phyloP scores from a whole-genome alignment of 768 basidiomycete genomes.

The Lyophyllum semitale region DNA sequence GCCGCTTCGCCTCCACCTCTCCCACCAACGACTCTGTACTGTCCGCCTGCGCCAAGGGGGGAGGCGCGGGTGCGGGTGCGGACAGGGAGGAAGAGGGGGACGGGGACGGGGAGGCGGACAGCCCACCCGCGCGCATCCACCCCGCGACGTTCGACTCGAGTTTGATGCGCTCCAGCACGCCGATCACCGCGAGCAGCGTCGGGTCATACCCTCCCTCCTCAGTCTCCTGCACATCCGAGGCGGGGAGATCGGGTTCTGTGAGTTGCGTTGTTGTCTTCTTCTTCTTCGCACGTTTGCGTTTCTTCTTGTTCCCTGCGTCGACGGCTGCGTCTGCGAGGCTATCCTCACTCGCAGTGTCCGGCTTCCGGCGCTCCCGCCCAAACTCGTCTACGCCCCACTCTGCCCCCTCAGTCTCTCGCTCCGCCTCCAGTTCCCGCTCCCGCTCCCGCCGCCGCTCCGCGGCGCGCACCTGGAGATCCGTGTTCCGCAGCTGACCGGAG shows the following conservation, averaged over 20 bases:
- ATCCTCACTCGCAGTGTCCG: too few species aligned
- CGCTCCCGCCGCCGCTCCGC: neutral
- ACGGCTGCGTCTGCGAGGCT: neutral
- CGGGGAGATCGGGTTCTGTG: neutral
- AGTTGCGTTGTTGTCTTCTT: neutral
- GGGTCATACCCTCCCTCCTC: constrained; percentile 42
- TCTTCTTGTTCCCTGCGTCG: neutral
- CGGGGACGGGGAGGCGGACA: neutral
- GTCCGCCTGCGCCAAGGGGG: neutral
- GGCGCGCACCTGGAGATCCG: constrained; percentile 8
- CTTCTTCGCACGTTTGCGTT: constrained; percentile 15
- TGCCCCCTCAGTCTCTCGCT: too few species aligned
- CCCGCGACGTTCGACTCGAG: constrained; percentile 63
- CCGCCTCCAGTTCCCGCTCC: neutral
- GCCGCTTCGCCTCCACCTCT: neutral
- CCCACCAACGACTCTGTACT: neutral
- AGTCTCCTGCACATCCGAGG: neutral
- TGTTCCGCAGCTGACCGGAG: constrained; percentile 24
- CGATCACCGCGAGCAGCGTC: constrained; percentile 66
- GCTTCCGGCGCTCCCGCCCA: too few species aligned
- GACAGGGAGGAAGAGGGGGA: neutral
- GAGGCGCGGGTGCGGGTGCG: neutral
- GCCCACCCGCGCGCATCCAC: constrained; percentile 63
- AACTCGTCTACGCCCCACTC: too few species aligned
- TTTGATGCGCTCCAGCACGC: constrained; percentile 62